A percentile compares a stretch with the other conserved stretches of the same genome.
Conservation (phyloP, 768 basidiomycete species). For the Mycena indigotica region DNA sequence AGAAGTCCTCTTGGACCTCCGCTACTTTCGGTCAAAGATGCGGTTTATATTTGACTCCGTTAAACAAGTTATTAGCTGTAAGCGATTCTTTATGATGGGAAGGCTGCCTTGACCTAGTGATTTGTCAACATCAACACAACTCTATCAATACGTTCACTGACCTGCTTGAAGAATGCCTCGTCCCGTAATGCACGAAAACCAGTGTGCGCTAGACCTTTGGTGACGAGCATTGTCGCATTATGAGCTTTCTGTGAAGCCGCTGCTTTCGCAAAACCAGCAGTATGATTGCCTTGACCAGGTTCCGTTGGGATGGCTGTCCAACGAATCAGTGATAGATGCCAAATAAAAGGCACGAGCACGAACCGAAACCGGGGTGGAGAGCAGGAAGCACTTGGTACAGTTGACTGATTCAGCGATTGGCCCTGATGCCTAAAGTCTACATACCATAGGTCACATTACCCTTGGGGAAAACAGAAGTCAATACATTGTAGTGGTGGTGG, state of each 20-base stretch:
- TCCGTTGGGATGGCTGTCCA: constrained; percentile 68
- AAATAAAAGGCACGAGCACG: constrained; percentile 2
- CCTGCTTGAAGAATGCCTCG: constrained; percentile 57
- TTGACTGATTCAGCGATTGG: constrained; percentile 21
- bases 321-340: constrained; percentile 25
- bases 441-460: constrained; percentile 74
- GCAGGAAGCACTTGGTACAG: constrained; percentile 54
- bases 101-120: constrained; percentile 17
- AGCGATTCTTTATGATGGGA: constrained; percentile 1
- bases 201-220: constrained; percentile 64
- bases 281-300: constrained; percentile 76
- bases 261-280: constrained; percentile 62
- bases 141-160: constrained; percentile 28
- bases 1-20: background rate
- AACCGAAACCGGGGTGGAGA: constrained; percentile 65
- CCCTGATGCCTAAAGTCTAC: no score
- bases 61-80: background rate
- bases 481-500: constrained; percentile 6
- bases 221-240: constrained; percentile 53
- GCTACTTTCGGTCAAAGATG: background rate
- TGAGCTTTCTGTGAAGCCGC: constrained; percentile 66
- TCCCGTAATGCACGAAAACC: constrained; percentile 64
- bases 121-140: background rate
- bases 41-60: background rate
- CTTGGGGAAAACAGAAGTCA: constrained; percentile 38